These are phyloP conservation scores for Heliamphora exappendiculata DNA, from an alignment of 148 eudicot genomes.

Conservation along the genomic window DNA sequence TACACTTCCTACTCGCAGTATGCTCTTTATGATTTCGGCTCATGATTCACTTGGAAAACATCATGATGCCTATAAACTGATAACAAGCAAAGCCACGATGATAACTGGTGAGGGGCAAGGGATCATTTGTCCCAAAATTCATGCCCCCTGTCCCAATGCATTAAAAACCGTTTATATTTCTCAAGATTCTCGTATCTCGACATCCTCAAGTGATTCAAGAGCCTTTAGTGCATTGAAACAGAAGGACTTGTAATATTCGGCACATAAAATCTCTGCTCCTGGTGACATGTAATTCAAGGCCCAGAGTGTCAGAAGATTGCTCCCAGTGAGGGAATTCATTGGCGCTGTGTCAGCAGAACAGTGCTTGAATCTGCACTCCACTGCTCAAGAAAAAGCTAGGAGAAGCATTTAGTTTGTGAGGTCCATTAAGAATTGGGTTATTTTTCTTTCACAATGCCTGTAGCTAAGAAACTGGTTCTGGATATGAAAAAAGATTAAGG, in stretches of 20 bases:
- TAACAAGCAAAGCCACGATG: too few species aligned
- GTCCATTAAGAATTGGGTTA: neutral
- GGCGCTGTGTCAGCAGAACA: neutral
- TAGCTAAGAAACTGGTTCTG: neutral
- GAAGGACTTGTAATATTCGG: too few species aligned
- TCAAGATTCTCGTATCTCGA: too few species aligned
- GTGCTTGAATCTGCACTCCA: neutral
- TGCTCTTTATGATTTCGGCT: neutral
- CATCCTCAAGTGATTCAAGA: too few species aligned
- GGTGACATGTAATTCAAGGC: neutral
- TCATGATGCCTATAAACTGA: too few species aligned
- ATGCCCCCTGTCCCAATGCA: too few species aligned
- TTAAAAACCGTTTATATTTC: too few species aligned
- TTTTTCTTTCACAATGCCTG: neutral
- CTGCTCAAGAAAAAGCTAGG: neutral
- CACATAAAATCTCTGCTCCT: too few species aligned
- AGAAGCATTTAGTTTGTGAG: neutral
- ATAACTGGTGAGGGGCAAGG: too few species aligned
- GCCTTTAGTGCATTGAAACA: too few species aligned
- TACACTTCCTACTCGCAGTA: neutral
- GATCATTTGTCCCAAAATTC: too few species aligned
- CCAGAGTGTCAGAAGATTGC: neutral
- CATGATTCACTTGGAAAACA: neutral
- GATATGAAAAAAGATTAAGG: neutral
- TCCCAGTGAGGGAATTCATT: neutral